These are phyloP conservation scores for Hordeum marinum DNA, from an alignment of 176 grass and related monocot genomes.

Conservation along the genomic window DNA sequence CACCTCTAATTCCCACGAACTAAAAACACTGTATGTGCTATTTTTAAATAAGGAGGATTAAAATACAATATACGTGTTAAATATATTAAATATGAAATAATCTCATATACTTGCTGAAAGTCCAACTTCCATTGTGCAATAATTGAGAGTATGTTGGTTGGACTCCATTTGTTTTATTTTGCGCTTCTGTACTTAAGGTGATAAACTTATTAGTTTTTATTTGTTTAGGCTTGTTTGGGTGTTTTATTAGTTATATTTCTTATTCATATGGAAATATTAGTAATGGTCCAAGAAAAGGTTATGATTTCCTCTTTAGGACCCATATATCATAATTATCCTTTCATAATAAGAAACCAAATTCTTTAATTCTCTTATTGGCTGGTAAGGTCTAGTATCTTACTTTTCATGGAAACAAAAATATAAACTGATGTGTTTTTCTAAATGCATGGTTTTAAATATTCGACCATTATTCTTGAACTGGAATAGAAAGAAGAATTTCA, in stretches of 20 bases:
- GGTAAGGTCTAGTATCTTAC: background rate
- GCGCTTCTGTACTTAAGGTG: background rate
- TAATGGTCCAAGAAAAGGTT: background rate
- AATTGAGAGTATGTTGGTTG: background rate
- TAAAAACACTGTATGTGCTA: no score
- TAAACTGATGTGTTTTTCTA: background rate
- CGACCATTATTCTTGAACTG: background rate
- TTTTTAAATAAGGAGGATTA: background rate
- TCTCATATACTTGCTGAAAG: no score
- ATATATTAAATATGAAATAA: no score
- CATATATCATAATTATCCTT: background rate
- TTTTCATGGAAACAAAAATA: background rate
- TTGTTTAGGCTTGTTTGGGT: background rate
- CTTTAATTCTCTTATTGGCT: no score
- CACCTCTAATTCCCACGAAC: no score
- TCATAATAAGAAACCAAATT: no score
- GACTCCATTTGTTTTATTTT: background rate
- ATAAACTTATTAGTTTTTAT: background rate
- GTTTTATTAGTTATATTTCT: background rate
- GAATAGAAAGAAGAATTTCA: background rate
- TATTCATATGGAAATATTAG: background rate
- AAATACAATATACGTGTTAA: background rate
- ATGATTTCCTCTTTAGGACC: background rate
- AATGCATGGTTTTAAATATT: background rate
- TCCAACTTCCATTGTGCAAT: no score